A percentile compares a stretch with the other conserved stretches of the same genome.
These are phyloP conservation scores for Diaporthe helianthi DNA, from an alignment of 2,329 filamentous ascomycete genomes.

Conservation along the genomic window DNA sequence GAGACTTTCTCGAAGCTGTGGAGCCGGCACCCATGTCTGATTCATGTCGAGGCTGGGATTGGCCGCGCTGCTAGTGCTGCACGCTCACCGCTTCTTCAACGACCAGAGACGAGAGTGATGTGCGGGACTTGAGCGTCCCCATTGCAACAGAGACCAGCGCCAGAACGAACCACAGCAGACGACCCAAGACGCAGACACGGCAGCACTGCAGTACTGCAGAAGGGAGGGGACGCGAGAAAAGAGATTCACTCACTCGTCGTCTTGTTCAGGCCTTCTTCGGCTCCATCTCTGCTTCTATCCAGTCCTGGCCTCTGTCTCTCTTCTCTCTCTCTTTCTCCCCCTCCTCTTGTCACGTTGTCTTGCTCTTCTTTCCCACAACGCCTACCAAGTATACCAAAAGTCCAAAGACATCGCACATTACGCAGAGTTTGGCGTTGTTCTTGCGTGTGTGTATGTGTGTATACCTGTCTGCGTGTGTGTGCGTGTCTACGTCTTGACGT, in stretches of 20 bases:
- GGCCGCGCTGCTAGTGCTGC: conserved; percentile 30
- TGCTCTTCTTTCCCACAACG: conserved; percentile 41
- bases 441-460: not conserved
- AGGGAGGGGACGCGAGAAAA: conserved; percentile 28
- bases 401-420: conserved; percentile 29
- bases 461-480: not conserved
- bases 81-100: conserved; percentile 43
- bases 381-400: not conserved
- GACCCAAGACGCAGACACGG: conserved; percentile 20
- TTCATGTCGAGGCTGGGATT: conserved; percentile 30
- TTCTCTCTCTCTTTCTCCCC: conserved; percentile 32
- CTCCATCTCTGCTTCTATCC: conserved; percentile 14
- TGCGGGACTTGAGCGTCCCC: conserved; percentile 33
- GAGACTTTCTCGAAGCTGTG: conserved; percentile 33
- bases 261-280: conserved; percentile 28
- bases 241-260: conserved; percentile 19
- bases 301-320: conserved; percentile 29
- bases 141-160: conserved; percentile 32
- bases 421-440: conserved; percentile 22
- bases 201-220: conserved; percentile 17
- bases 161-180: conserved; percentile 25
- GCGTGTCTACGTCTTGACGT: not conserved
- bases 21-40: conserved; percentile 24
- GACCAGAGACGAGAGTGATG: conserved; percentile 32
- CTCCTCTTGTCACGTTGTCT: conserved; percentile 40